These are phyloP conservation scores for Colletotrichum shisoi DNA, from an alignment of 2,329 filamentous ascomycete genomes.

Conservation along the genomic window DNA sequence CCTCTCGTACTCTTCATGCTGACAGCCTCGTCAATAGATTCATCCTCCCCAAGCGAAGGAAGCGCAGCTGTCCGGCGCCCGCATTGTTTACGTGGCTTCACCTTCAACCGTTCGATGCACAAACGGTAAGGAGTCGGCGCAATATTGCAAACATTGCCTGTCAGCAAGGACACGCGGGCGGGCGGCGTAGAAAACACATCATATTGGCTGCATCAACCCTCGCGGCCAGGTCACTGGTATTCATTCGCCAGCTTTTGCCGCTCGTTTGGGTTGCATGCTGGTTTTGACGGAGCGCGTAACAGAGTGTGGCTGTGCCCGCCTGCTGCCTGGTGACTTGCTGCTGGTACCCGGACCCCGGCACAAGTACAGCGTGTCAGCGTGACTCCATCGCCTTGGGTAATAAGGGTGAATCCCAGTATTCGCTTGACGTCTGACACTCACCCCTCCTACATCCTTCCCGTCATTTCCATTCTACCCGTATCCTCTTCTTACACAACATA, in stretches of 20 bases:
- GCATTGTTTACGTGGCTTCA: neutral
- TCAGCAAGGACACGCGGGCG: neutral
- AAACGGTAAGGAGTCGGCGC: neutral
- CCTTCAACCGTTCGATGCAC: neutral
- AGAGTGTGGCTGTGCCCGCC: slow-evolving; percentile 35
- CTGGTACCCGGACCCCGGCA: slow-evolving; percentile 2
- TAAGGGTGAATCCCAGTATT: slow-evolving; percentile 14
- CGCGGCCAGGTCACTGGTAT: neutral
- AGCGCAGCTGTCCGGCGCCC: neutral
- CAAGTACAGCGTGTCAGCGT: neutral
- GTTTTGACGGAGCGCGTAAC: neutral
- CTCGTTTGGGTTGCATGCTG: neutral
- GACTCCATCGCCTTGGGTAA: neutral
- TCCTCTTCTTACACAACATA: neutral
- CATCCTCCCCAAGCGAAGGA: neutral
- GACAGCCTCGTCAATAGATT: slow-evolving; percentile 4
- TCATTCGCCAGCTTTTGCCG: neutral
- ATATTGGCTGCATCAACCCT: neutral
- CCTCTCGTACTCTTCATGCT: neutral
- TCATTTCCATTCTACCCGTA: neutral
- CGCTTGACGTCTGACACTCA: slow-evolving; percentile 16
- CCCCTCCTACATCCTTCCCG: neutral
- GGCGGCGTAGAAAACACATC: neutral
- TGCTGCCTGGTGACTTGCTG: slow-evolving; percentile 30
- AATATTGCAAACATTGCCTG: neutral